A percentile compares a stretch with the other conserved stretches of the same genome.
phyloP scores from a whole-genome alignment of 768 basidiomycete species.

The Multifurca ochricompacta region DNA sequence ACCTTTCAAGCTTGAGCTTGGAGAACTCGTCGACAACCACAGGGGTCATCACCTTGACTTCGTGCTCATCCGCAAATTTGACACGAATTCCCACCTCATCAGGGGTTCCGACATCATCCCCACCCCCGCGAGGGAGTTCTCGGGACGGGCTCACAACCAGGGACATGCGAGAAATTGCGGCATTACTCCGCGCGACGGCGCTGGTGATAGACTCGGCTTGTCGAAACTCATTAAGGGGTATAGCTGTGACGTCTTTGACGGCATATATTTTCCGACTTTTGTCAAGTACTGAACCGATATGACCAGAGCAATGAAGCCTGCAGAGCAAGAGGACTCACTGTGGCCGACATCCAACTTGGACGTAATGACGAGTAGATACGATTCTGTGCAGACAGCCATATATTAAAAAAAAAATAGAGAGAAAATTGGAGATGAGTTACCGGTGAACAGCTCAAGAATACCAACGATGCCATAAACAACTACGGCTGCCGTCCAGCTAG shows the following conservation, averaged over 20 bases:
- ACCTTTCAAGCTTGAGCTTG: slow-evolving; percentile 4
- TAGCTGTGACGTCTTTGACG: slow-evolving; percentile 59
- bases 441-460: slow-evolving; percentile 60
- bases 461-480: slow-evolving; percentile 74
- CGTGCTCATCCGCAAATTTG: slow-evolving; percentile 43
- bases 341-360: slow-evolving; percentile 54
- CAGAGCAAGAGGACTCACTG: slow-evolving; percentile 37
- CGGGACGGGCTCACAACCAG: slow-evolving; percentile 27
- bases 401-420: not conserved
- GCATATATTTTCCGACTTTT: slow-evolving; percentile 52
- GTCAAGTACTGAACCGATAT: slow-evolving; percentile 48
- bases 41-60: slow-evolving; percentile 41
- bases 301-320: not conserved
- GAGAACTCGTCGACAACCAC: slow-evolving; percentile 22
- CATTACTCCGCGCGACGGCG: slow-evolving; percentile 45
- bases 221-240: slow-evolving; percentile 56
- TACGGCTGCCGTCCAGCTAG: slow-evolving; percentile 49
- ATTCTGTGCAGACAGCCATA: slow-evolving; percentile 37
- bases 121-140: not conserved
- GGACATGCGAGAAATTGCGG: slow-evolving; percentile 38
- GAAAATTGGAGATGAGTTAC: slow-evolving; percentile 34
- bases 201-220: slow-evolving; percentile 49
- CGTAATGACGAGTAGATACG: slow-evolving; percentile 70
- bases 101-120: slow-evolving; percentile 8
- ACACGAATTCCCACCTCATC: slow-evolving; percentile 33